phyloP scores from a whole-genome alignment of 371 early-diverging fungal species.

The Blakeslea trispora region DNA sequence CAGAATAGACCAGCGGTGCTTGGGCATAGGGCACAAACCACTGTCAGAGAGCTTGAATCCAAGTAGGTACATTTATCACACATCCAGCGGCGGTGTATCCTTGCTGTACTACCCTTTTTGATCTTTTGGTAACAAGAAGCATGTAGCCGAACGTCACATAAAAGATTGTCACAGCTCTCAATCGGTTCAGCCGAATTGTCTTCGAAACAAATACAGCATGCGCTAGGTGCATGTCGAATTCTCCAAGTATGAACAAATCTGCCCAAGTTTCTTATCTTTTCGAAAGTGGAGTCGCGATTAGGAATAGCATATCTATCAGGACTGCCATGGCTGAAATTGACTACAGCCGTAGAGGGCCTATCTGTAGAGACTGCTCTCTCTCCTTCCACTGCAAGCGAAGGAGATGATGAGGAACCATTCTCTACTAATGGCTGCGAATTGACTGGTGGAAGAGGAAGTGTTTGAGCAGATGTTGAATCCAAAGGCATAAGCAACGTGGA shows the following conservation, averaged over 20 bases:
- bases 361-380: no score
- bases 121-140: constrained; percentile 49
- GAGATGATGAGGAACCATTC: no score
- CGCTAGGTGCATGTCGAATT: constrained; percentile 41
- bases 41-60: constrained; percentile 25
- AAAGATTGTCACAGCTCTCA: constrained; percentile 52
- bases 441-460: no score
- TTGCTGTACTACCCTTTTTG: constrained; percentile 3
- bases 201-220: constrained; percentile 54
- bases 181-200: constrained; percentile 46
- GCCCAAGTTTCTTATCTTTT: neutral
- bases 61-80: constrained; percentile 48
- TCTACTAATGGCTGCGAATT: no score
- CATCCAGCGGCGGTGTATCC: constrained; percentile 30
- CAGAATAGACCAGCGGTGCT: constrained; percentile 53
- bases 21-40: constrained; percentile 52
- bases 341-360: no score
- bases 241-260: constrained; percentile 2
- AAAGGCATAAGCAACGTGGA: no score
- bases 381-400: no score
- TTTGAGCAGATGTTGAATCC: no score
- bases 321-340: neutral
- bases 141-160: constrained; percentile 53
- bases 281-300: neutral
- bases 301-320: neutral